These are phyloP conservation scores for Trypanosoma avium DNA, from an alignment of 208 protist genomes.

Conservation along the genomic window DNA sequence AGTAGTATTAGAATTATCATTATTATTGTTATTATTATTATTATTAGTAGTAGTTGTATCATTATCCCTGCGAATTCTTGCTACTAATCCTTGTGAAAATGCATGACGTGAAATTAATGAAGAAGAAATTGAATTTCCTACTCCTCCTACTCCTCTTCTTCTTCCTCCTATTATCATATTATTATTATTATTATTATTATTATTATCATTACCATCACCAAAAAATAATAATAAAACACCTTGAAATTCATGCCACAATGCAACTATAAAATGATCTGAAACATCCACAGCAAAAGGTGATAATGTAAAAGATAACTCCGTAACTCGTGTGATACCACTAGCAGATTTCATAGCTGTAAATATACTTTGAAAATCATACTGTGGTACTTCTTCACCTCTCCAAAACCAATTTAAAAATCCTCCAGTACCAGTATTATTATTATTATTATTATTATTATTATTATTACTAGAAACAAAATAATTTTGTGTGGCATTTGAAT, in stretches of 20 bases:
- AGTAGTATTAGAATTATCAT: neutral
- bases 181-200: constrained; percentile 3
- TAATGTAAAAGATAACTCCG: constrained; percentile 44
- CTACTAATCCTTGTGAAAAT: constrained; percentile 1
- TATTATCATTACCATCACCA: neutral
- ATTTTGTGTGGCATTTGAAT: neutral
- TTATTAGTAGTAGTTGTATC: neutral
- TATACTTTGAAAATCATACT: constrained; percentile 32
- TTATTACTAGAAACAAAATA: neutral
- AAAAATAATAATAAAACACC: constrained; percentile 31
- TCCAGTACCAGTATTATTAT: neutral
- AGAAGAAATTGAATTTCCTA: neutral
- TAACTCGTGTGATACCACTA: constrained; percentile 60
- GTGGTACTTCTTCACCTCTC: constrained; percentile 11
- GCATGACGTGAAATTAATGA: constrained; percentile 1
- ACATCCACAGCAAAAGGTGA: constrained; percentile 58
- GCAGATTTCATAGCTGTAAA: constrained; percentile 52
- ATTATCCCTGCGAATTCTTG: constrained; percentile 2
- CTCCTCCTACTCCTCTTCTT: too few relatives aligned
- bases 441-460: neutral
- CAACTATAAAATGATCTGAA: constrained; percentile 55
- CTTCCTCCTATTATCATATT: neutral
- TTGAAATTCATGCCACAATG: constrained; percentile 42
- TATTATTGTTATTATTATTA: neutral
- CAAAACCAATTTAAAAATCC: constrained; percentile 8